phyloP scores from a whole-genome alignment of 1,139 yeast species.

The Yamadazyma siamensis region DNA sequence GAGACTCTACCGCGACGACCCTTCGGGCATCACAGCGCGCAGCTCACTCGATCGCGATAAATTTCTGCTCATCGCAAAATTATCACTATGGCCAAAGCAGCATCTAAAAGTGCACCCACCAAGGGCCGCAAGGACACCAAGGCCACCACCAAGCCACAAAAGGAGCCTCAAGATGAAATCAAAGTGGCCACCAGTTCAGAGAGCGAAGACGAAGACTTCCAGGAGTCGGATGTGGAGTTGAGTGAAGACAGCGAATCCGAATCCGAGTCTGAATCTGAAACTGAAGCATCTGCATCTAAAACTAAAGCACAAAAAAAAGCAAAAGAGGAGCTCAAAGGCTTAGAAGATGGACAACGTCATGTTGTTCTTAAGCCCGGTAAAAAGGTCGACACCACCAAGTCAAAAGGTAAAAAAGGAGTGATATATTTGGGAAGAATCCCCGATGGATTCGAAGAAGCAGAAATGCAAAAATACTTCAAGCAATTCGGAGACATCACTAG shows the following conservation, averaged over 20 bases:
- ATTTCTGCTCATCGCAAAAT: neutral
- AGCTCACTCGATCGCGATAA: no score
- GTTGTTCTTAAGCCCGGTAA: slow-evolving; percentile 27
- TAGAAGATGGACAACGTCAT: slow-evolving; percentile 19
- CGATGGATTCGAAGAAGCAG: slow-evolving; percentile 83
- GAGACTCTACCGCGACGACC: no score
- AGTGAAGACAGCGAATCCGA: slow-evolving; percentile 19
- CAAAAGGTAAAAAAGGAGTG: slow-evolving; percentile 49
- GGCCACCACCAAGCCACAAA: slow-evolving; percentile 4
- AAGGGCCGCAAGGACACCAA: neutral
- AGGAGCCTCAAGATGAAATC: slow-evolving; percentile 14
- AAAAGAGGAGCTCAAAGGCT: slow-evolving; percentile 16
- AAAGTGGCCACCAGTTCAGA: slow-evolving; percentile 14
- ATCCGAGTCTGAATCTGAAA: slow-evolving; percentile 17
- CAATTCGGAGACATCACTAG: slow-evolving; percentile 87
- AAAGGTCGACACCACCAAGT: slow-evolving; percentile 16
- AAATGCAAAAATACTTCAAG: slow-evolving; percentile 73
- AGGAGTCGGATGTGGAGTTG: slow-evolving; percentile 16
- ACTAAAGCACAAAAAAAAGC: slow-evolving; percentile 16
- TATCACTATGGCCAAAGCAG: neutral
- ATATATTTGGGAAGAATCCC: slow-evolving; percentile 92
- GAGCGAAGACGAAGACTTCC: slow-evolving; percentile 15
- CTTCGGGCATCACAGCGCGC: no score
- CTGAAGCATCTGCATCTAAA: slow-evolving; percentile 11
- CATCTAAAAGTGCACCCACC: neutral